phyloP scores from a whole-genome alignment of 2,329 filamentous ascomycete species.

The Pseudocercospora vitis region DNA sequence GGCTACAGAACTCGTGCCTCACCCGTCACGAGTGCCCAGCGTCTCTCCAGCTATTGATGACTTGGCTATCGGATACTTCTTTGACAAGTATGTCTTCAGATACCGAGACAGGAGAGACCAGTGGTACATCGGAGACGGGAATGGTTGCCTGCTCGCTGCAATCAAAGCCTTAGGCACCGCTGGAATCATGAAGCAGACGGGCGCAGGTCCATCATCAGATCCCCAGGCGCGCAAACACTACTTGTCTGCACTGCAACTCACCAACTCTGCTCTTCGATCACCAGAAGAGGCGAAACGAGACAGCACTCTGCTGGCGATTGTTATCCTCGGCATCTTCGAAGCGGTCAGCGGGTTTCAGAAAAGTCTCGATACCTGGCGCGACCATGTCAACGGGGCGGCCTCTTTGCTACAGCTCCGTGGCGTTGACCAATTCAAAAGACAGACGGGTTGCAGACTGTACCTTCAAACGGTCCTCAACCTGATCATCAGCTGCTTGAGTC shows the following conservation, averaged over 20 bases:
- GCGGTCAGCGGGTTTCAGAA: conserved; percentile 61
- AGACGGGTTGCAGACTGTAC: conserved; percentile 21
- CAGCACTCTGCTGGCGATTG: conserved; percentile 40
- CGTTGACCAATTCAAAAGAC: conserved; percentile 17
- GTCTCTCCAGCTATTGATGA: conserved; percentile 13
- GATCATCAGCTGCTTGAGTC: conserved; percentile 19
- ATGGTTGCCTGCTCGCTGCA: conserved; percentile 17
- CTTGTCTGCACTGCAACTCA: conserved; percentile 16
- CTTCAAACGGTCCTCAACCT: conserved; percentile 19
- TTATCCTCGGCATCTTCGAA: conserved; percentile 64
- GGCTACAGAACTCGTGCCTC: not conserved
- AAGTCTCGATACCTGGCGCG: conserved; percentile 59
- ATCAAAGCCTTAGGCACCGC: conserved; percentile 18
- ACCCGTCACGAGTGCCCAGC: conserved; percentile 1
- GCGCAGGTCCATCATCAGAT: conserved; percentile 5
- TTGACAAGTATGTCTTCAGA: conserved; percentile 20
- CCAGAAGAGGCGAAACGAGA: conserved; percentile 14
- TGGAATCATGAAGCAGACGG: conserved; percentile 15
- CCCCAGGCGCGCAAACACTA: conserved; percentile 20
- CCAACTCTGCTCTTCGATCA: conserved; percentile 16
- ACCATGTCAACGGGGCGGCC: conserved; percentile 22
- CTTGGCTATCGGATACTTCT: conserved; percentile 18
- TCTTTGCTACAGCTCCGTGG: conserved; percentile 22
- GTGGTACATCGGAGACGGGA: conserved; percentile 20
- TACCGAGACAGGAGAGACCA: conserved; percentile 19